A percentile compares a stretch with the other conserved stretches of the same genome.
phyloP scores from a whole-genome alignment of 2,329 filamentous ascomycete genomes.

The Delphinella strobiligena region DNA sequence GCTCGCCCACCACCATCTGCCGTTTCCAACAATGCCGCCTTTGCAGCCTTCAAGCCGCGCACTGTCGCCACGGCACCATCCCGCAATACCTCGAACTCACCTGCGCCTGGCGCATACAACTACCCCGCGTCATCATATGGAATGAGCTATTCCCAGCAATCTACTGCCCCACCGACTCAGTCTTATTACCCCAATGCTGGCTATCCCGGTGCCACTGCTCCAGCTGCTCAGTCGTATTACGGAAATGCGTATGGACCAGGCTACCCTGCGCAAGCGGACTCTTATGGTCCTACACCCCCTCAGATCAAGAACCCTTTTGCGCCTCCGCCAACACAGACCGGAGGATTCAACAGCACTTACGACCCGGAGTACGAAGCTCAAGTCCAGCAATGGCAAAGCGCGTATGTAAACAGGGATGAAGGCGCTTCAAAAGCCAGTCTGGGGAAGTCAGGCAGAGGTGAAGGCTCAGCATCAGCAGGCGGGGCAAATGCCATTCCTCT shows the following conservation, averaged over 20 bases:
- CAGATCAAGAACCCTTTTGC: constrained; percentile 76
- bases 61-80: constrained; percentile 35
- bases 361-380: constrained; percentile 81
- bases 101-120: constrained; percentile 1
- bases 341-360: constrained; percentile 26
- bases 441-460: constrained; percentile 17
- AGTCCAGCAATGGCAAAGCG: constrained; percentile 89
- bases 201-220: constrained; percentile 11
- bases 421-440: constrained; percentile 29
- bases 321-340: constrained; percentile 31
- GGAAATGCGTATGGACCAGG: constrained; percentile 17
- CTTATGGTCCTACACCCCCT: constrained; percentile 33
- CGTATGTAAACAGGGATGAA: constrained; percentile 60
- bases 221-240: constrained; percentile 27
- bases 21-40: constrained; percentile 21
- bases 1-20: constrained; percentile 19
- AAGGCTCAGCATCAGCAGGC: constrained; percentile 24
- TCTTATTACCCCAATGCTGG: constrained; percentile 3
- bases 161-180: constrained; percentile 5
- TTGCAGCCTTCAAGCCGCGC: constrained; percentile 48
- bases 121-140: constrained; percentile 6
- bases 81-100: background rate
- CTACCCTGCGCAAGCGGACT: constrained; percentile 12
- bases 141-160: constrained; percentile 9
- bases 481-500: constrained; percentile 16